phyloP scores from a whole-genome alignment of 192 early-diverging fungal genomes.

The Jimgerdemannia flammicorona region DNA sequence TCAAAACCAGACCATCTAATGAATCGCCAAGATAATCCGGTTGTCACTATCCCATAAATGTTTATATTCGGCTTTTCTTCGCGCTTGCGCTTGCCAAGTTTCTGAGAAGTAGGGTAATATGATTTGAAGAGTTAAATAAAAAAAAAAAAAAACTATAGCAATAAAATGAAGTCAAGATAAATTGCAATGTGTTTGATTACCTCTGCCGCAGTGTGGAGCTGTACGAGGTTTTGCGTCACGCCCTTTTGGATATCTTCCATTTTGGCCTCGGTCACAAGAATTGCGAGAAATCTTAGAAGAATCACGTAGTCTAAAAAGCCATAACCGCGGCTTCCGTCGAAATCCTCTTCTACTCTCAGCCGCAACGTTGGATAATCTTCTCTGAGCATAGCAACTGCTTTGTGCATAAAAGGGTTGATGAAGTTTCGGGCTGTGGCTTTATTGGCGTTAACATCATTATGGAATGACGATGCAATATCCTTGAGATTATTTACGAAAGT shows the following conservation, averaged over 20 bases:
- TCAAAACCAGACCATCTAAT: too few species aligned
- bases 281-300: not conserved
- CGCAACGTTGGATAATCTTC: conserved; percentile 1
- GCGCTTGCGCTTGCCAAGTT: too few species aligned
- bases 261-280: conserved; percentile 11
- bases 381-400: not conserved
- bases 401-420: conserved; percentile 7
- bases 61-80: too few species aligned
- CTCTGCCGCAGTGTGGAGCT: conserved; percentile 13
- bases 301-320: conserved; percentile 16
- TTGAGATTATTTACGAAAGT: not conserved
- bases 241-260: conserved; percentile 8
- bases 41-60: too few species aligned
- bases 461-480: conserved; percentile 3
- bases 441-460: conserved; percentile 5
- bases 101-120: too few species aligned
- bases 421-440: conserved; percentile 7
- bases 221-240: conserved; percentile 10
- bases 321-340: conserved; percentile 12
- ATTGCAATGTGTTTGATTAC: not conserved
- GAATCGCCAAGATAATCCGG: too few species aligned
- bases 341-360: conserved; percentile 7
- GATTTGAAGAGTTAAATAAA: too few species aligned
- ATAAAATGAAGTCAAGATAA: too few species aligned
- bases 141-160: too few species aligned